A percentile compares a stretch with the other conserved stretches of the same genome.
These are phyloP conservation scores for Gossypium aridum DNA, from an alignment of 441 rosid genomes.

Conservation along the genomic window DNA sequence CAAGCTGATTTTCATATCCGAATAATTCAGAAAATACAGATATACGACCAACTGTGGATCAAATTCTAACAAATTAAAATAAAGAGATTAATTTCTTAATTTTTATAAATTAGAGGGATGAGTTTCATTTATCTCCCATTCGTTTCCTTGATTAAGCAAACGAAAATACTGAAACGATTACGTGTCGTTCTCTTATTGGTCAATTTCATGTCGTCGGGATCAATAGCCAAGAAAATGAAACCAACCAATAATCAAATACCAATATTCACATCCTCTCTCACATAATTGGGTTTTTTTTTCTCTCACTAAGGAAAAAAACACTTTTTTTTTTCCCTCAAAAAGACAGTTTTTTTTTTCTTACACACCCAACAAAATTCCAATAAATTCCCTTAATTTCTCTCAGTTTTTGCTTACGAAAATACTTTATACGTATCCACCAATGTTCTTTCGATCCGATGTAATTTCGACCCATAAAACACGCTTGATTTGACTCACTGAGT, in stretches of 20 bases:
- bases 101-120: too few species aligned
- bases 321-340: not conserved
- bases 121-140: too few species aligned
- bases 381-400: constrained; percentile 18
- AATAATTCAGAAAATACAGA: too few species aligned
- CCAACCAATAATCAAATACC: constrained; percentile 40
- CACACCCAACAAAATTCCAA: constrained; percentile 23
- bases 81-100: too few species aligned
- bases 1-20: too few species aligned
- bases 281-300: not conserved
- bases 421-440: constrained; percentile 29
- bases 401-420: constrained; percentile 16
- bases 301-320: constrained; percentile 1
- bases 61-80: too few species aligned
- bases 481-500: not conserved
- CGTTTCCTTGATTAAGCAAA: constrained; percentile 14
- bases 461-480: constrained; percentile 20
- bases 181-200: constrained; percentile 44
- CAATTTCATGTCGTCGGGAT: constrained; percentile 36
- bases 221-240: constrained; percentile 23
- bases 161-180: not conserved
- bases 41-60: too few species aligned
- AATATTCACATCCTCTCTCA: constrained; percentile 37
- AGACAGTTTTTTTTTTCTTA: constrained; percentile 32
- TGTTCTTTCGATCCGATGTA: constrained; percentile 37